Evolutionary conservation across 2,329 filamentous ascomycete species (phyloP).

Genomic region (Botrytis medusae): DNA sequence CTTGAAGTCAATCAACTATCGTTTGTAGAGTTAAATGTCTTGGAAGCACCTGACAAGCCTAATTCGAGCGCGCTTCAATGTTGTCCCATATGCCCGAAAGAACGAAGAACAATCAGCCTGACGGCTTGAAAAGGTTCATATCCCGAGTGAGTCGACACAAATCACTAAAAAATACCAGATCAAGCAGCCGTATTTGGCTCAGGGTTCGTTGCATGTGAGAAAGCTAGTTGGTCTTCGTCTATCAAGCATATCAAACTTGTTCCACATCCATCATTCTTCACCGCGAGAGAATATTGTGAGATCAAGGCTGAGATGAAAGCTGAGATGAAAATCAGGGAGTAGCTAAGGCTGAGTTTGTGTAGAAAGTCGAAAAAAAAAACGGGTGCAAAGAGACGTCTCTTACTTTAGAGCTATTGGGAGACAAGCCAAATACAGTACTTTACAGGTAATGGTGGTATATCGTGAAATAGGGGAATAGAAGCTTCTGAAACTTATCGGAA

Average conservation of each 20-base stretch:
- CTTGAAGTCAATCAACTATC: not conserved
- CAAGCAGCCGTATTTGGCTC: slow-evolving; percentile 15
- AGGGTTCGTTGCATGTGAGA: slow-evolving; percentile 12
- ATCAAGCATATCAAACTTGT: slow-evolving; percentile 13
- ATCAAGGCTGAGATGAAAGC: slow-evolving; percentile 5
- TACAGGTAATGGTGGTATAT: not conserved
- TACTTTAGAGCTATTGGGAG: not conserved
- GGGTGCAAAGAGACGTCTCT: slow-evolving; percentile 2
- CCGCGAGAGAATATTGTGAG: not conserved
- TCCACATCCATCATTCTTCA: slow-evolving; percentile 16
- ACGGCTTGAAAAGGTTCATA: slow-evolving; percentile 18
- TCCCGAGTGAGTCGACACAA: slow-evolving; percentile 14
- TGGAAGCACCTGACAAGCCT: not conserved
- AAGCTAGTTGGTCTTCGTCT: not conserved
- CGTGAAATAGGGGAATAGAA: not conserved
- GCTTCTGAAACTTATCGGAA: not conserved
- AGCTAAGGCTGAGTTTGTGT: slow-evolving; percentile 1
- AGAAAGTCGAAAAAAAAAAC: slow-evolving; percentile 11
- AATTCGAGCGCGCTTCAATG: slow-evolving; percentile 13
- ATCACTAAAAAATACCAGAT: slow-evolving; percentile 11
- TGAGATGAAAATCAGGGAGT: not conserved
- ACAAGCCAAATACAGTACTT: not conserved
- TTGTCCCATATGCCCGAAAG: slow-evolving; percentile 8
- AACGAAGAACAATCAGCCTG: slow-evolving; percentile 6
- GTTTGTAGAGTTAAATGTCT: not conserved